phyloP scores from a whole-genome alignment of 2,329 filamentous ascomycete species.

The Xylariaceae sp. region DNA sequence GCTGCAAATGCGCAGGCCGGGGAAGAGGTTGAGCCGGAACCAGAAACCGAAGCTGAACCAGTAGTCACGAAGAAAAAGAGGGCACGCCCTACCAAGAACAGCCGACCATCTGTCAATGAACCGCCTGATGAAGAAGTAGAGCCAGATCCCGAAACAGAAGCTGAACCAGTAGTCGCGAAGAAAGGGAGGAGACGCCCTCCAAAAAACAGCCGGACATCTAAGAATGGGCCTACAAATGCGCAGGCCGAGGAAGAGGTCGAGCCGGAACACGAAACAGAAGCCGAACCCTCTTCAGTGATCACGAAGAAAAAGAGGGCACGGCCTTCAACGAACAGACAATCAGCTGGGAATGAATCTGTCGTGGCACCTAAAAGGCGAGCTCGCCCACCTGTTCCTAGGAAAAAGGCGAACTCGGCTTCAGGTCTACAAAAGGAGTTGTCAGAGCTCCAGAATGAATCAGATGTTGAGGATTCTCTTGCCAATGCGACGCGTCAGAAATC shows the following conservation, averaged over 20 bases:
- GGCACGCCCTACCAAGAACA: no score
- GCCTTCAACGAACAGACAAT: slow-evolving; percentile 25
- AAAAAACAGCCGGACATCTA: no score
- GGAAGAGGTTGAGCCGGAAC: slow-evolving; percentile 10
- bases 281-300: not conserved
- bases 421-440: slow-evolving; percentile 12
- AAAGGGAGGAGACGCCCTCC: no score
- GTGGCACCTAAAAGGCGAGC: slow-evolving; percentile 19
- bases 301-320: slow-evolving; percentile 24
- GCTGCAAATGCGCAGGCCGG: slow-evolving; percentile 5
- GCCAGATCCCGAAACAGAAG: not conserved
- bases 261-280: slow-evolving; percentile 6
- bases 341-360: slow-evolving; percentile 1
- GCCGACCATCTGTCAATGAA: no score
- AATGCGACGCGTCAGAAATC: slow-evolving; percentile 2
- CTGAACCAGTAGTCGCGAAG: no score
- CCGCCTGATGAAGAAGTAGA: slow-evolving; percentile 11
- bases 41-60: no score
- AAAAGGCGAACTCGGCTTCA: slow-evolving; percentile 14
- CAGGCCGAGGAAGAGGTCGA: slow-evolving; percentile 13
- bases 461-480: slow-evolving; percentile 6
- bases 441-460: slow-evolving; percentile 11
- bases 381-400: slow-evolving; percentile 6
- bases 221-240: not conserved
- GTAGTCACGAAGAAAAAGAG: no score